Base-by-base conservation (phyloP, 1,284 basidiomycete species). In the Cerrena zonata region DNA sequence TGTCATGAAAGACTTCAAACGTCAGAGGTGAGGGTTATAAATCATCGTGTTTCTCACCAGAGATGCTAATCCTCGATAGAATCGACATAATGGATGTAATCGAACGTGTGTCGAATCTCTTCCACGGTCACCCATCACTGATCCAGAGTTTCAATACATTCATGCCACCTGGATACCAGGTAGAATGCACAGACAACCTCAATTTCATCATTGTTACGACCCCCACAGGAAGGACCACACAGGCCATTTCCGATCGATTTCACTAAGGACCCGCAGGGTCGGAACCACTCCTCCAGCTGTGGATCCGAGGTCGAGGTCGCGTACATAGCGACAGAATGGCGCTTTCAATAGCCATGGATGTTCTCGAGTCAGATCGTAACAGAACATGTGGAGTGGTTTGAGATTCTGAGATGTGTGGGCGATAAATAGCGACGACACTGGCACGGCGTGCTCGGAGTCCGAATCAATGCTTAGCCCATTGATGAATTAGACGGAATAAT, bases 61-160 rank as follows among this genome's bases (percentile, higher is more conserved):
- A 26, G 24, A 61, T 52, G 53, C 36, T 49, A 46, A 24, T 50
- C 34, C 13, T 7, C n/a, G 40, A 23, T 62, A 95, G 93, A 46
- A 97, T 99, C 69, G 94, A 98, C 72, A 98, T 94, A 0, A 94
- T 94, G 0, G 94, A 92, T 46, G 94, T 98, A 48, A 98, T 98
- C 64, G 86, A 89, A 67, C 90, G 94, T 53, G 95, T 98, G 25
- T 95, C 93, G 1, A 82, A 86, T 36, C 83, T 98, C 22, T 98
- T 99, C 73, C 83, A 86, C 52, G 93, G 92, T 1, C 92, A 97
- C 64, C 91, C 92, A 0, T 68, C 76, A 24, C 86, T 99, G 54
- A 96, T 99, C 44, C 91, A 96, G 69, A 94, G 94, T 21, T 99
- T 98, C 78, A 98, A 98, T 74, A 97, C 94, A 1, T 98, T 99